These are phyloP conservation scores for Iodosphaeria phyllophila DNA, from an alignment of 2,329 filamentous ascomycete species.

Conservation along the genomic window DNA sequence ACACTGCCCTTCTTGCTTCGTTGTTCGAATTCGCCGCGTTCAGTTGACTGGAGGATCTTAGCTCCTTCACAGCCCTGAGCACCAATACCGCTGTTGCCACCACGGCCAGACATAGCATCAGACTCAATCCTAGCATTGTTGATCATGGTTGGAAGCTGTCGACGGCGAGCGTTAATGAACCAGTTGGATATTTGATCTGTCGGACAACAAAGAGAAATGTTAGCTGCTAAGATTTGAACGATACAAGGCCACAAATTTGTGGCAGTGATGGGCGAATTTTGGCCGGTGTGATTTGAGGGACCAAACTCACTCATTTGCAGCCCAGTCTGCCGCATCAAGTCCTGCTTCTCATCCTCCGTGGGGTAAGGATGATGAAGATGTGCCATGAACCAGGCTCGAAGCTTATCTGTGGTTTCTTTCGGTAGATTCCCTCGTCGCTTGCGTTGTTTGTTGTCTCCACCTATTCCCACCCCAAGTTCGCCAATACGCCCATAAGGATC, in stretches of 20 bases:
- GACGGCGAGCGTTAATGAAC: conserved; percentile 62
- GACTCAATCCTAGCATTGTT: conserved; percentile 34
- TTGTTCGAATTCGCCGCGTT: conserved; percentile 17
- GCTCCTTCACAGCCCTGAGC: no score
- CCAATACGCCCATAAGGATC: conserved; percentile 21
- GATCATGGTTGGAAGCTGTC: conserved; percentile 42
- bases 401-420: conserved; percentile 72
- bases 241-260: neutral
- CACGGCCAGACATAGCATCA: conserved; percentile 22
- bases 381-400: conserved; percentile 63
- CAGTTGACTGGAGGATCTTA: conserved; percentile 18
- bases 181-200: conserved; percentile 58
- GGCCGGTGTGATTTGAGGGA: conserved; percentile 1
- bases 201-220: conserved; percentile 2
- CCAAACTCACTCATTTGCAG: conserved; percentile 54
- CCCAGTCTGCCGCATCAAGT: conserved; percentile 57
- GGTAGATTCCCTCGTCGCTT: conserved; percentile 70
- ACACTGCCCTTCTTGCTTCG: no score
- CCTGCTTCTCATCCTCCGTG: conserved; percentile 73
- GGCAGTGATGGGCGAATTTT: neutral
- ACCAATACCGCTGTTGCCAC: conserved; percentile 15
- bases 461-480: conserved; percentile 19
- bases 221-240: conserved; percentile 5
- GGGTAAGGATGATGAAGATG: conserved; percentile 71
- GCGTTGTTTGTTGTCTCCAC: conserved; percentile 29